Base-by-base conservation (phyloP, 2,329 filamentous ascomycete species). In the Mariannaea sp. region DNA sequence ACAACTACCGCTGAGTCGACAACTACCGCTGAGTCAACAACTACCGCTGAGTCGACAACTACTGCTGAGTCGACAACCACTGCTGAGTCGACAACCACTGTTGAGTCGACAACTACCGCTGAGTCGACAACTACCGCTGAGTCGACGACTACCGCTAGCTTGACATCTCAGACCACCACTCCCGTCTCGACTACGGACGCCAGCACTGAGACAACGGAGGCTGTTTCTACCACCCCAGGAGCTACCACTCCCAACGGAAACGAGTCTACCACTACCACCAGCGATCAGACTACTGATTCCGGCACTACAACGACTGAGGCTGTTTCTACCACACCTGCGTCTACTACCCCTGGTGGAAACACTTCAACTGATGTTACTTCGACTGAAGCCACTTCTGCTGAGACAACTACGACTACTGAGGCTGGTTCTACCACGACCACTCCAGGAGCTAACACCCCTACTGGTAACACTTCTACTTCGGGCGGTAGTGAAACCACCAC, bases 171-270 rank as follows among this genome's bases (percentile, higher is more conserved):
- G 12, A 26, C 27, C 19, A 24, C 30, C 9, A 29, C 38, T 12
- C 46, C 56, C 2, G 27, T 50, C 8, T 49, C 53, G n/a, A n/a
- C n/a, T n/a, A n/a, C 7, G 43, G 33, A 29, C n/a, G 12, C 32
- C 16, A 61, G 62, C 26, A 54, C 60, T 24, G 54, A 50, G 13
- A 56, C 56, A 6, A 55, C 57, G 16, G 61, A 61, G 30, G 56
- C 61, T 17, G 46, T 54, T 17, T 53, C 27, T 10, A 32, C 30
- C 30, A 32, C 30, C n/a, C 30, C 30, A 13, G 30, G 30, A 32
- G 10, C 30, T 12, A 32, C 30, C 30, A 32, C 30, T 4, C n/a
- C 30, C n/a, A 12, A 10, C 27, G 53, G 53, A 13, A 43, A 20
- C 14, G 43, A 5, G 5, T 24, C 22, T 24, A 24, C n/a, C n/a